Conservation (phyloP, 2,329 filamentous ascomycete species). For the Pochonia chlamydosporia region DNA sequence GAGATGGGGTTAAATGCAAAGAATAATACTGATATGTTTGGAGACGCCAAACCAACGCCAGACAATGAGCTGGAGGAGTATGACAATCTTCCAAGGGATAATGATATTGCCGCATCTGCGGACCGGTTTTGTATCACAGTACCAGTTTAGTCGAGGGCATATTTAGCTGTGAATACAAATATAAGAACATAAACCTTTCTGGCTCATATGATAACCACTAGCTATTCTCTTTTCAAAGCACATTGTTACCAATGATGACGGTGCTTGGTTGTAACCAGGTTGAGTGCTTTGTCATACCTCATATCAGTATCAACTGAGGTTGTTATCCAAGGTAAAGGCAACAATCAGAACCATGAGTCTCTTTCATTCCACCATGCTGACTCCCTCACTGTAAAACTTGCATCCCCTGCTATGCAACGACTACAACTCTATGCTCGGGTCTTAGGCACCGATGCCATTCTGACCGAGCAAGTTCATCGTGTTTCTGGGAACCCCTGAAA, state of each 20-base stretch:
- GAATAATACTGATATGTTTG: neutral
- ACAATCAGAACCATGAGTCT: no score
- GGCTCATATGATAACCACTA: no score
- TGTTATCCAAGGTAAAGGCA: no score
- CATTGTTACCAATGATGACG: neutral
- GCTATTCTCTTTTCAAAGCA: neutral
- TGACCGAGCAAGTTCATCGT: conserved; percentile 2
- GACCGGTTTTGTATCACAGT: conserved; percentile 3
- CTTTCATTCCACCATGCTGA: no score
- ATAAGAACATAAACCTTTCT: no score
- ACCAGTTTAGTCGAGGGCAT: neutral
- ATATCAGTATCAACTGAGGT: no score
- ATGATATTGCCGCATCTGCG: neutral
- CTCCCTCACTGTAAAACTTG: no score
- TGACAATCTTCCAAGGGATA: neutral
- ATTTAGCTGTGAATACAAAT: no score
- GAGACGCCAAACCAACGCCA: neutral
- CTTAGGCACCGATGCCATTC: conserved; percentile 1
- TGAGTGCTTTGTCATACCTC: no score
- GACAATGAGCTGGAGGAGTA: neutral
- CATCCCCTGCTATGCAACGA: no score
- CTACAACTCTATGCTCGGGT: no score
- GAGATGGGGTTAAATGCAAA: neutral
- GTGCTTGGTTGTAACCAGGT: no score
- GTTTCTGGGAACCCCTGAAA: neutral